Evolutionary conservation across 345 rosid species (phyloP).

Genomic region (Salix dunnii): DNA sequence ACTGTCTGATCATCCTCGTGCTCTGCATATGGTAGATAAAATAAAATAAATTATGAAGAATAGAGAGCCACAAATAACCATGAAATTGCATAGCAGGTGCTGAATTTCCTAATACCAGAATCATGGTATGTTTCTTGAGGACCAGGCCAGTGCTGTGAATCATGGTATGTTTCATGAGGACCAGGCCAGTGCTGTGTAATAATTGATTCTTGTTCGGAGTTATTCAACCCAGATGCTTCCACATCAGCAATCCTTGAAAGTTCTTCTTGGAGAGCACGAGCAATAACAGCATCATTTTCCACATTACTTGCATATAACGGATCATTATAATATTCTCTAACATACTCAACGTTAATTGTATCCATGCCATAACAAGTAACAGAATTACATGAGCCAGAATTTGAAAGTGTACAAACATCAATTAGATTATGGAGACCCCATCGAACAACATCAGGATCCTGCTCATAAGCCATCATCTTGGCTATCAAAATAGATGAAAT

Average conservation of each 20-base stretch:
- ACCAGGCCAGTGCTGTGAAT: slow-evolving; percentile 54
- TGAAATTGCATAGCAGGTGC: slow-evolving; percentile 8
- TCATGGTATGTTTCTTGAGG: slow-evolving; percentile 21
- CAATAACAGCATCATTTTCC: slow-evolving; percentile 77
- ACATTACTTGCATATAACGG: slow-evolving; percentile 27
- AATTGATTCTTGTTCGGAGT: slow-evolving; percentile 43
- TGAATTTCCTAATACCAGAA: slow-evolving; percentile 27
- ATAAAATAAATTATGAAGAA: slow-evolving; percentile 5
- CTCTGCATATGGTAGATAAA: slow-evolving; percentile 27
- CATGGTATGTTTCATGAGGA: slow-evolving; percentile 22
- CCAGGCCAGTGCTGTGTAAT: slow-evolving; percentile 61
- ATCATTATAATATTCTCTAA: slow-evolving; percentile 53
- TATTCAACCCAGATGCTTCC: slow-evolving; percentile 41
- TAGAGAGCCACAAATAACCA: not conserved
- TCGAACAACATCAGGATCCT: slow-evolving; percentile 69
- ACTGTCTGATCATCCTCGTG: slow-evolving; percentile 19
- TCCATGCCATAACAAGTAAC: slow-evolving; percentile 49
- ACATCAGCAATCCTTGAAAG: slow-evolving; percentile 55
- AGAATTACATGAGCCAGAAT: slow-evolving; percentile 45
- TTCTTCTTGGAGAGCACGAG: slow-evolving; percentile 72
- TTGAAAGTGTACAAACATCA: slow-evolving; percentile 53
- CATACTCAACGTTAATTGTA: slow-evolving; percentile 42
- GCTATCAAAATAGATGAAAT: slow-evolving; percentile 1
- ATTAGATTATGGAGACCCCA: slow-evolving; percentile 72
- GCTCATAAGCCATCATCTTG: slow-evolving; percentile 36